Evolutionary conservation across 2,329 filamentous ascomycete species (phyloP).

Genomic region (Cucurbitaria berberidis): DNA sequence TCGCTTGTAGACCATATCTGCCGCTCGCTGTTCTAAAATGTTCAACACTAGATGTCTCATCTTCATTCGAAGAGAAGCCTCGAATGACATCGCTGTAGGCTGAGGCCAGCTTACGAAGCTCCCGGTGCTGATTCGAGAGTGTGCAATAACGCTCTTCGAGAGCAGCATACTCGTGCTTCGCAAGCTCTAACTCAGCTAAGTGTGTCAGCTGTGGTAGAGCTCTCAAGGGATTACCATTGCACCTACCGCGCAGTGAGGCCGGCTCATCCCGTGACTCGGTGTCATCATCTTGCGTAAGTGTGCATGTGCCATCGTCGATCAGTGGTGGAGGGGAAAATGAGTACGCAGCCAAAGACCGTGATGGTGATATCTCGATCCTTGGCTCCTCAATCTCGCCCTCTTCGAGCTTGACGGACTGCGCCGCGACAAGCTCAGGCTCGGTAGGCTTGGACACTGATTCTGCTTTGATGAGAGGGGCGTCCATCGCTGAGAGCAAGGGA

Average conservation of each 20-base stretch:
- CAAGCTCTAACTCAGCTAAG: slow-evolving; percentile 17
- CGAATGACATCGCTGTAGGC: slow-evolving; percentile 17
- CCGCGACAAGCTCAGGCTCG: background rate
- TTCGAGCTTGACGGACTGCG: background rate
- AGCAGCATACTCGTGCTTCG: slow-evolving; percentile 11
- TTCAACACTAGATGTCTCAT: slow-evolving; percentile 7
- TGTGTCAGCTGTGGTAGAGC: background rate
- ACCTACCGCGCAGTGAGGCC: slow-evolving; percentile 6
- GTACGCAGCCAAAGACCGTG: background rate
- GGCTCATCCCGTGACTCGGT: background rate
- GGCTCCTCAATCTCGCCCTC: background rate
- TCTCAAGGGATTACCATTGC: background rate
- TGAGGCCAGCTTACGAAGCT: slow-evolving; percentile 13
- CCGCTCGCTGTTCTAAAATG: slow-evolving; percentile 23
- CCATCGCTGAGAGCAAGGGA: background rate
- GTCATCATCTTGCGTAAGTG: background rate
- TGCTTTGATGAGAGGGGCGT: background rate
- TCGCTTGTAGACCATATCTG: slow-evolving; percentile 18
- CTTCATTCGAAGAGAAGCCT: slow-evolving; percentile 8
- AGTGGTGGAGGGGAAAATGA: slow-evolving; percentile 8
- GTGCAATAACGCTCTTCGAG: slow-evolving; percentile 14
- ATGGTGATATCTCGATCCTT: background rate
- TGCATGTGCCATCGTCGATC: background rate
- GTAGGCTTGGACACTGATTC: background rate
- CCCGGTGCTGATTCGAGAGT: slow-evolving; percentile 14